These are phyloP conservation scores for Thamnidium elegans DNA, from an alignment of 192 early-diverging fungal genomes.

Conservation along the genomic window DNA sequence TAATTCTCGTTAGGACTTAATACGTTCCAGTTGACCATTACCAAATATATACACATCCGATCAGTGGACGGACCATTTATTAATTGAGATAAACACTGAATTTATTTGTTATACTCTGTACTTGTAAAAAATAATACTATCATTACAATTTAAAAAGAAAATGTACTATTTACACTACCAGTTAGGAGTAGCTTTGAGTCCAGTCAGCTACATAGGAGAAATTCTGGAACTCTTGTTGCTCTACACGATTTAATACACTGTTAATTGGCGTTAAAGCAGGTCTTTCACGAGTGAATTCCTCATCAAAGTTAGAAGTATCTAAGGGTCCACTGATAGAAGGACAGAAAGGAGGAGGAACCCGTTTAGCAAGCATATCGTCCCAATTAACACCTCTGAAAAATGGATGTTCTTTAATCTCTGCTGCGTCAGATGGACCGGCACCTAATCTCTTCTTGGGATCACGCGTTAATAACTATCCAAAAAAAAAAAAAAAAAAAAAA, in stretches of 20 bases:
- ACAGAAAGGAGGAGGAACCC: constrained; percentile 85
- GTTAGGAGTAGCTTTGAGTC: constrained; percentile 34
- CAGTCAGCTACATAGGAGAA: constrained; percentile 95
- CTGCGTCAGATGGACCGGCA: constrained; percentile 75
- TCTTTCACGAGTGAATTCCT: constrained; percentile 93
- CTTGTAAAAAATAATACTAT: neutral
- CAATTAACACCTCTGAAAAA: constrained; percentile 96
- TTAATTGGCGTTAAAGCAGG: constrained; percentile 92
- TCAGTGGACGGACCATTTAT: too few species aligned
- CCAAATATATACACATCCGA: too few species aligned
- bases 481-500: constrained; percentile 2
- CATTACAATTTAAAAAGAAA: neutral
- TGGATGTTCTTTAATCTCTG: constrained; percentile 91
- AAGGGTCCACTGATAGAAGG: constrained; percentile 70
- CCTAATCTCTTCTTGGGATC: constrained; percentile 88
- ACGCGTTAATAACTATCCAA: constrained; percentile 71
- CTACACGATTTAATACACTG: constrained; percentile 69
- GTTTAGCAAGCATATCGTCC: constrained; percentile 91
- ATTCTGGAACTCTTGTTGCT: constrained; percentile 92
- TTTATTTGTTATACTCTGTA: too few species aligned
- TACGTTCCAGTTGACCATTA: too few species aligned
- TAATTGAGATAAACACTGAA: too few species aligned
- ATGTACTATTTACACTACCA: constrained; percentile 3
- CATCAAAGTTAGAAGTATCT: constrained; percentile 98
- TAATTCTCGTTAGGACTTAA: too few species aligned